A percentile compares a stretch with the other conserved stretches of the same genome.
Conservation (phyloP, 2,329 filamentous ascomycete species). For the Madurella fahalii region DNA sequence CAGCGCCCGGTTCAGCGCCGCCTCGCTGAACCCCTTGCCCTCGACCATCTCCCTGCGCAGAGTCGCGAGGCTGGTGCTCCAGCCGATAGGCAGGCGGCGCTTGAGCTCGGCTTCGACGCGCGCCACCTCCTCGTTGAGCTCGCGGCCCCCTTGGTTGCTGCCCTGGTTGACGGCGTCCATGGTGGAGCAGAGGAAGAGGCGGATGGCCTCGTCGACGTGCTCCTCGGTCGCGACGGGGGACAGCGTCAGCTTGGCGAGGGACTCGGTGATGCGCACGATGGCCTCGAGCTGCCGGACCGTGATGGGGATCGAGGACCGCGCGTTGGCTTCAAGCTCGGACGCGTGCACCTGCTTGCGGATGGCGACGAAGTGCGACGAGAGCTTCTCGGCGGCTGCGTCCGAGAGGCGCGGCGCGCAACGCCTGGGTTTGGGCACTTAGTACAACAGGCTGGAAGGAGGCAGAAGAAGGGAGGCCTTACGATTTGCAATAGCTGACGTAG, state of each 20-base stretch:
- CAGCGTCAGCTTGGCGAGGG: conserved; percentile 84
- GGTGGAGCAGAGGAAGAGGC: conserved; percentile 90
- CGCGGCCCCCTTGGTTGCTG: conserved; percentile 74
- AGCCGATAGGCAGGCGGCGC: conserved; percentile 84
- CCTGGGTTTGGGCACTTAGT: conserved; percentile 43
- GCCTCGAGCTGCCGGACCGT: conserved; percentile 96
- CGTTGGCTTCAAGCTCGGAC: conserved; percentile 83
- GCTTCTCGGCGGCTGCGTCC: conserved; percentile 86
- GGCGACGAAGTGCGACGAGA: conserved; percentile 94
- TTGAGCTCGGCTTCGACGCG: conserved; percentile 87
- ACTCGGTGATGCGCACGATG: conserved; percentile 95
- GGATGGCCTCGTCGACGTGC: conserved; percentile 96
- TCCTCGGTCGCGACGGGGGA: conserved; percentile 81
- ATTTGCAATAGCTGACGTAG: conserved; percentile 96
- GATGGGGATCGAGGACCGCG: conserved; percentile 91
- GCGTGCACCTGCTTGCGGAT: conserved; percentile 93
- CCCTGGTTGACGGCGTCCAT: conserved; percentile 98
- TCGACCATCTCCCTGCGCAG: conserved; percentile 88
- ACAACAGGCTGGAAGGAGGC: not conserved
- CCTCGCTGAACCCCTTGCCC: conserved; percentile 83
- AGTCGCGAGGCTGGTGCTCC: conserved; percentile 86
- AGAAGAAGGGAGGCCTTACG: conserved; percentile 51
- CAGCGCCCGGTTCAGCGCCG: conserved; percentile 76
- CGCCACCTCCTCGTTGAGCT: conserved; percentile 83
- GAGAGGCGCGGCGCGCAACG: conserved; percentile 90